Evolutionary conservation across 192 early-diverging fungal genomes (phyloP).

Genomic region (Coemansia sp.): DNA sequence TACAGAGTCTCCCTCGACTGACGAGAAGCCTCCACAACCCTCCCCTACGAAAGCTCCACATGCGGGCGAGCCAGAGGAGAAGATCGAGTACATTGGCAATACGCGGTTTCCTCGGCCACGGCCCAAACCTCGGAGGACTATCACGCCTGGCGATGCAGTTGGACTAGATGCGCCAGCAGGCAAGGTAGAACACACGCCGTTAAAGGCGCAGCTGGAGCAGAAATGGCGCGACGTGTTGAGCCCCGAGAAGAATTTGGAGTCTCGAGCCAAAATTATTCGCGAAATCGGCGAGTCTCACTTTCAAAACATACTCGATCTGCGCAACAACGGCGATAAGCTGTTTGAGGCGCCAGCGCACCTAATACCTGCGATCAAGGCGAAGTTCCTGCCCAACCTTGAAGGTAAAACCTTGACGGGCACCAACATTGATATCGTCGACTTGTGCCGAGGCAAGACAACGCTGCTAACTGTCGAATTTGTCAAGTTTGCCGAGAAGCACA

Average conservation of each 20-base stretch:
- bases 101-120: constrained; percentile 50
- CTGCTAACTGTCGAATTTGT: constrained; percentile 53
- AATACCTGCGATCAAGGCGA: constrained; percentile 35
- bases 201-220: constrained; percentile 29
- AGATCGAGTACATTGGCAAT: constrained; percentile 57
- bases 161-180: constrained; percentile 44
- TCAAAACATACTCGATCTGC: constrained; percentile 56
- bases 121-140: constrained; percentile 48
- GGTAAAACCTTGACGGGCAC: constrained; percentile 38
- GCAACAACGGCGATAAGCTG: constrained; percentile 55
- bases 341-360: constrained; percentile 48
- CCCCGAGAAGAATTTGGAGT: constrained; percentile 56
- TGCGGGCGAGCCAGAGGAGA: constrained; percentile 16
- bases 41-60: background rate
- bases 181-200: constrained; percentile 13
- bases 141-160: constrained; percentile 51
- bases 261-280: constrained; percentile 45
- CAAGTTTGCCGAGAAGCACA: constrained; percentile 54
- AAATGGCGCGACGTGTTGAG: constrained; percentile 47
- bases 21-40: background rate
- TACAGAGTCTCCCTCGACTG: background rate
- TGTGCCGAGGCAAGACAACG: constrained; percentile 42
- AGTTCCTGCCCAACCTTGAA: constrained; percentile 50
- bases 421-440: constrained; percentile 20
- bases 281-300: constrained; percentile 56